phyloP scores from a whole-genome alignment of 495 filamentous ascomycete genomes.

The Alectoria sarmentosa region DNA sequence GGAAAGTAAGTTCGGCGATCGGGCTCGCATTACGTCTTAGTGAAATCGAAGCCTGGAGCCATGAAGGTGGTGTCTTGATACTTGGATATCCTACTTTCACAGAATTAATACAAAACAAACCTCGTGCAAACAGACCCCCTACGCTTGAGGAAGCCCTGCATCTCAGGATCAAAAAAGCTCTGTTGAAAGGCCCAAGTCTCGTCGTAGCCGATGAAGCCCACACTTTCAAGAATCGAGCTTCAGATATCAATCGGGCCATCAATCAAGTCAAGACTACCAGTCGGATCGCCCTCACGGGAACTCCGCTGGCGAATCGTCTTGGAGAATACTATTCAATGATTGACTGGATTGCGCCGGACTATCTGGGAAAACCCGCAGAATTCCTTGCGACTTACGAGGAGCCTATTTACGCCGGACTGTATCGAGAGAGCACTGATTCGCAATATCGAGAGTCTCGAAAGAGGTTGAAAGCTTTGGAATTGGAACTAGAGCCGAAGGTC shows the following conservation, averaged over 20 bases:
- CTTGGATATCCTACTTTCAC: conserved; percentile 67
- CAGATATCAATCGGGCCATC: conserved; percentile 46
- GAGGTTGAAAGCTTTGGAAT: conserved; percentile 62
- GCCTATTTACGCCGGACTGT: conserved; percentile 67
- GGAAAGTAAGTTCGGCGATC: conserved; percentile 39
- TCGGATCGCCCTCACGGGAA: conserved; percentile 83
- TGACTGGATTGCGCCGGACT: conserved; percentile 78
- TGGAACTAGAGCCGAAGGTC: conserved; percentile 70
- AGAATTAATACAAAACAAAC: conserved; percentile 35
- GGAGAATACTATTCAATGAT: conserved; percentile 80
- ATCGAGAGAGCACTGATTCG: conserved; percentile 46
- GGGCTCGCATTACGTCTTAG: conserved; percentile 32
- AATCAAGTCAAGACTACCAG: conserved; percentile 55
- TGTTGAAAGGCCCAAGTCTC: conserved; percentile 59
- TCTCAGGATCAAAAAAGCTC: conserved; percentile 34
- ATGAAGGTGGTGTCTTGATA: conserved; percentile 63
- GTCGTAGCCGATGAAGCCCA: conserved; percentile 91
- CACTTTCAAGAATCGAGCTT: conserved; percentile 55
- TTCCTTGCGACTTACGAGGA: conserved; percentile 63
- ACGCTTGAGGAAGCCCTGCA: conserved; percentile 36
- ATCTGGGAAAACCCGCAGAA: conserved; percentile 56
- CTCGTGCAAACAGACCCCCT: conserved; percentile 19
- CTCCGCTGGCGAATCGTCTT: conserved; percentile 77
- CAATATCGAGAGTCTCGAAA: conserved; percentile 54
- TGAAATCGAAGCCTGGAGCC: conserved; percentile 51